Percentiles rank a stretch among this genome's conserved stretches.
Evolutionary conservation across 352 stramenopile genomes (phyloP).

Genomic region (Thraustochytrium striatum): DNA sequence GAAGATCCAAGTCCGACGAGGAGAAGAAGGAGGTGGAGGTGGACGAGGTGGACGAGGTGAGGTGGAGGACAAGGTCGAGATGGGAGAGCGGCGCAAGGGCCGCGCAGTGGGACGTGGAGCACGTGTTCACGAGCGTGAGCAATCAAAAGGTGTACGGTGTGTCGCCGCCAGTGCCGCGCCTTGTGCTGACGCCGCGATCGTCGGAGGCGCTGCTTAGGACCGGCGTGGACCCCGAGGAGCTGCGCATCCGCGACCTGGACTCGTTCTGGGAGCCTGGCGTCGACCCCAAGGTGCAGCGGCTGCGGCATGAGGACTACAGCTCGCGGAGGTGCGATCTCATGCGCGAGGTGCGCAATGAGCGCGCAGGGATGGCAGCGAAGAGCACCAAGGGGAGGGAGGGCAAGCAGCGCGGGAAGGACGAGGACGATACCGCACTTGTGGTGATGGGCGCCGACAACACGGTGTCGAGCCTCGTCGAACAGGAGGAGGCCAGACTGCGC

Average conservation of each 20-base stretch:
- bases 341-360: slow-evolving; percentile 71
- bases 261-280: slow-evolving; percentile 78
- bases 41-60: too few species aligned
- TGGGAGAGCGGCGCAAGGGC: too few species aligned
- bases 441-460: slow-evolving; percentile 52
- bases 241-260: slow-evolving; percentile 77
- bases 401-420: background rate
- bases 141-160: slow-evolving; percentile 44
- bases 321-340: slow-evolving; percentile 82
- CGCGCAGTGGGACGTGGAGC: too few species aligned
- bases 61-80: too few species aligned
- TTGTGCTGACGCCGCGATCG: slow-evolving; percentile 77
- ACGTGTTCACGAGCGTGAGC: slow-evolving; percentile 37
- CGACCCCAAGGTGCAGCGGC: slow-evolving; percentile 73
- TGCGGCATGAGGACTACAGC: slow-evolving; percentile 86
- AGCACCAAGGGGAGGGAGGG: slow-evolving; percentile 52
- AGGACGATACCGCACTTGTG: background rate
- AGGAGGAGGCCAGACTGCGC: slow-evolving; percentile 38
- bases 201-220: slow-evolving; percentile 79
- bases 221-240: slow-evolving; percentile 81
- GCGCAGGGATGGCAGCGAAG: slow-evolving; percentile 65
- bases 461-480: slow-evolving; percentile 58
- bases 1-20: too few species aligned
- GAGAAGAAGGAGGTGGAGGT: too few species aligned
- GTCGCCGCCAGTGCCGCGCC: slow-evolving; percentile 27